Conservation (phyloP, 78 protist genomes). For the Dictyostelium discoideum region dicty_2.7 NC_007089.4:3691501-3692000, state of each 20-base stretch:
- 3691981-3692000: background rate
- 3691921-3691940: conserved; percentile 84
- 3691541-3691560: conserved; percentile 30
- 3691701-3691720: background rate
- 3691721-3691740: conserved; percentile 7
- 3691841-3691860: conserved; percentile 23
- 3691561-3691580: background rate
- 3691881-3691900: conserved; percentile 88
- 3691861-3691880: conserved; percentile 73
- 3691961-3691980: conserved; percentile 86
- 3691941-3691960: conserved; percentile 69
- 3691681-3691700: conserved; percentile 43
- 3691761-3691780: conserved; percentile 35
- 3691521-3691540: background rate
- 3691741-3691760: conserved; percentile 39
- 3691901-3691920: conserved; percentile 85
- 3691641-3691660: conserved; percentile 39
- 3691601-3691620: conserved; percentile 18
- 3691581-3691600: background rate
- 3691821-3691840: background rate
- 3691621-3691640: background rate
- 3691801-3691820: conserved; percentile 70
- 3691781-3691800: conserved; percentile 10
- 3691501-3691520: conserved; percentile 21
- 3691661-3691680: conserved; percentile 42